These are phyloP conservation scores for Phytomonas sp. DNA, from an alignment of 208 protist species.

Conservation along the genomic window DNA sequence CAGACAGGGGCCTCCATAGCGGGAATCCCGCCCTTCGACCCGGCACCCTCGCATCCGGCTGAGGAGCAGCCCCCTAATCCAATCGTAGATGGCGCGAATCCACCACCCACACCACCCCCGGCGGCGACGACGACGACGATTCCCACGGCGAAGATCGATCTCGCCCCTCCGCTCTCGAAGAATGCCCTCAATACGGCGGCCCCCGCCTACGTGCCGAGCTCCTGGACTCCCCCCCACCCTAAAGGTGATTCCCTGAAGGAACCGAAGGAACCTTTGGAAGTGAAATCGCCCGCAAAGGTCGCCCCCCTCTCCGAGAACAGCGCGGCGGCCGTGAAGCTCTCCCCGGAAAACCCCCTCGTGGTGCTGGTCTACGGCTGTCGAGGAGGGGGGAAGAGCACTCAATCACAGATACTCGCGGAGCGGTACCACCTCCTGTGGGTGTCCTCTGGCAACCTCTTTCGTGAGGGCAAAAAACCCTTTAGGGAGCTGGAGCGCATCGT, in stretches of 20 bases:
- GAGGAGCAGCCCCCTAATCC: no score
- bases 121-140: no score
- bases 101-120: no score
- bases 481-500: slow-evolving; percentile 50
- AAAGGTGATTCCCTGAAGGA: not conserved
- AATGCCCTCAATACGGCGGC: slow-evolving; percentile 1
- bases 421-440: slow-evolving; percentile 66
- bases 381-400: slow-evolving; percentile 79
- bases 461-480: slow-evolving; percentile 68
- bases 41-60: no score
- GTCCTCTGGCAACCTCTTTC: slow-evolving; percentile 61
- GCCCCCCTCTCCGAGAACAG: no score
- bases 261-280: not conserved
- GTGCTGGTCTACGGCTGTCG: slow-evolving; percentile 74
- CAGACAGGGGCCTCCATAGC: no score
- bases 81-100: no score
- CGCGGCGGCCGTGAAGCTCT: not conserved
- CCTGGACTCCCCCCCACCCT: not conserved
- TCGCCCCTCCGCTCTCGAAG: not conserved
- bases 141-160: no score
- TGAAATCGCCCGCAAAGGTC: no score
- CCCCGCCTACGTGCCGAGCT: slow-evolving; percentile 6
- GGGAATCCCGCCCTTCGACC: no score
- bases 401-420: slow-evolving; percentile 37
- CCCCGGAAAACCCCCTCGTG: slow-evolving; percentile 32